Percentiles rank a stretch among this genome's conserved stretches.
Evolutionary conservation across 1,284 basidiomycete species (phyloP).

Genomic region (Malassezia yamatoensis): DNA sequence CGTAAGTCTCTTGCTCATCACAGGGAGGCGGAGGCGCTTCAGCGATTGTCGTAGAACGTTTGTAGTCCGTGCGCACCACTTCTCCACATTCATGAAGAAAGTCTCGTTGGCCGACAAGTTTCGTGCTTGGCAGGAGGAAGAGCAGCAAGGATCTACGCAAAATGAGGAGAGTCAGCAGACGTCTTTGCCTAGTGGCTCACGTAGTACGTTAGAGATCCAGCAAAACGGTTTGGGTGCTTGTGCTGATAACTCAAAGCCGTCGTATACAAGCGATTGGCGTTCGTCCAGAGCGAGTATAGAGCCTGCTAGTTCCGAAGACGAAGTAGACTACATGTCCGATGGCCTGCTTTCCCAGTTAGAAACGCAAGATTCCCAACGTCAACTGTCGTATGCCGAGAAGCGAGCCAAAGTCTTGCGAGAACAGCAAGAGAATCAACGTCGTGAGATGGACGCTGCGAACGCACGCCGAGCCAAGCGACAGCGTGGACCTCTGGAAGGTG

Average conservation of each 20-base stretch:
- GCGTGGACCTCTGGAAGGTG: constrained; percentile 5
- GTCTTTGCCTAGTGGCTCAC: too few species aligned
- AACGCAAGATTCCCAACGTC: constrained; percentile 3
- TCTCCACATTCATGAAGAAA: constrained; percentile 1
- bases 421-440: constrained; percentile 2
- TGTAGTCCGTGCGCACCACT: constrained; percentile 5
- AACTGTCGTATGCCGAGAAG: constrained; percentile 7
- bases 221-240: too few species aligned
- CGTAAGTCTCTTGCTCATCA: constrained; percentile 12
- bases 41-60: constrained; percentile 36
- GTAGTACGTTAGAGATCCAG: too few species aligned
- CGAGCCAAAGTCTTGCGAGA: not conserved
- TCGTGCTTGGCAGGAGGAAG: constrained; percentile 2
- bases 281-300: not conserved
- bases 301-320: not conserved
- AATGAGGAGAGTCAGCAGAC: too few species aligned
- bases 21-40: constrained; percentile 35
- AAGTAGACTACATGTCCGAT: constrained; percentile 15
- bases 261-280: not conserved
- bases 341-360: constrained; percentile 3
- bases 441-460: constrained; percentile 5
- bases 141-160: not conserved
- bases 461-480: constrained; percentile 7
- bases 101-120: constrained; percentile 12
- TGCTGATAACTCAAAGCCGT: too few species aligned